Evolutionary conservation across 1,284 basidiomycete species (phyloP).

Genomic region (Trametes versicolor): DNA sequence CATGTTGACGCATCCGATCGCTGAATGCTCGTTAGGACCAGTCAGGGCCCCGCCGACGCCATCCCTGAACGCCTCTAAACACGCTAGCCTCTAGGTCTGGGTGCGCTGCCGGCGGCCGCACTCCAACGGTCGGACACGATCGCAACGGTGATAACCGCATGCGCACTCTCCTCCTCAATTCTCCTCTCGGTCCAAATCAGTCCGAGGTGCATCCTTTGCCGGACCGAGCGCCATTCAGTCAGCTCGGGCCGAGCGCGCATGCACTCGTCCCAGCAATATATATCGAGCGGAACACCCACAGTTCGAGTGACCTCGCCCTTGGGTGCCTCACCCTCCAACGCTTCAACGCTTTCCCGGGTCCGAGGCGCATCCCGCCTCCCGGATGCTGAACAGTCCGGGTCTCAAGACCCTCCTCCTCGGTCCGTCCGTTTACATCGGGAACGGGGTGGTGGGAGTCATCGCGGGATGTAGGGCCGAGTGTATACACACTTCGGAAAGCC

Average conservation of each 20-base stretch:
- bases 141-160: slow-evolving; percentile 2
- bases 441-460: not conserved
- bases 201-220: not conserved
- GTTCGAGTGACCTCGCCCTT: no score
- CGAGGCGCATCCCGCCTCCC: not conserved
- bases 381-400: not conserved
- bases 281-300: no score
- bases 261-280: not conserved
- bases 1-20: slow-evolving; percentile 13
- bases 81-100: not conserved
- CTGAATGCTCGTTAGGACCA: not conserved
- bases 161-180: not conserved
- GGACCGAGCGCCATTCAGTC: slow-evolving; percentile 11
- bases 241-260: slow-evolving; percentile 12
- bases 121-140: slow-evolving; percentile 2
- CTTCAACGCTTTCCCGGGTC: not conserved
- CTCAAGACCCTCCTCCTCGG: not conserved
- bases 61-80: not conserved
- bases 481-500: not conserved
- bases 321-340: no score
- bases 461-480: not conserved
- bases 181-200: not conserved
- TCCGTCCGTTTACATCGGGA: not conserved
- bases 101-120: not conserved
- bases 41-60: not conserved